These are phyloP conservation scores for Rhizopus arrhizus DNA, from an alignment of 371 early-diverging fungal genomes.

Conservation along the genomic window DNA sequence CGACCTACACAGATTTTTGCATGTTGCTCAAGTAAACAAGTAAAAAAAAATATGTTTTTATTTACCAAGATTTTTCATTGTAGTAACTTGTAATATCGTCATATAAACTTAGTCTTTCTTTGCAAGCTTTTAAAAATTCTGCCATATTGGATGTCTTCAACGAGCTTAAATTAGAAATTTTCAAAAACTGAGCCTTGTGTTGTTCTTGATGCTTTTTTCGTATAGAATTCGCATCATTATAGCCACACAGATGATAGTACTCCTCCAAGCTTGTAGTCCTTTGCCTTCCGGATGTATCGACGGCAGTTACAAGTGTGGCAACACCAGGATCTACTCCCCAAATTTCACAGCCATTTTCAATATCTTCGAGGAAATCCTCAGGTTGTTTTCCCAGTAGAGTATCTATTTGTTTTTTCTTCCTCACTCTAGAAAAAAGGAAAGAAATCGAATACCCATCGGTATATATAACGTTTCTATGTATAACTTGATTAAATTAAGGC, in stretches of 20 bases:
- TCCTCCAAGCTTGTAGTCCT: neutral
- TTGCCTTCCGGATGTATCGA: neutral
- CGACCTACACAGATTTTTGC: neutral
- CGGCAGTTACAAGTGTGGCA: neutral
- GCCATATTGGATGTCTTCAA: neutral
- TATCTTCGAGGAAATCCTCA: neutral
- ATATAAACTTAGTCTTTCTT: neutral
- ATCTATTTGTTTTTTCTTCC: neutral
- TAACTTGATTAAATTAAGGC: conserved; percentile 1
- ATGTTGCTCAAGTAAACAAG: neutral
- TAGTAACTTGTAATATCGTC: conserved; percentile 1
- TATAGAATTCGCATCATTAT: neutral
- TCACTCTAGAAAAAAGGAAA: conserved; percentile 5
- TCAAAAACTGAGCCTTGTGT: neutral
- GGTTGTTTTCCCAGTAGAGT: neutral
- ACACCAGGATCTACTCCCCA: conserved; percentile 5
- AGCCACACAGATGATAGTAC: no score
- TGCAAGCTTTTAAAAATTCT: neutral
- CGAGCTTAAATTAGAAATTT: neutral
- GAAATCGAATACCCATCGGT: conserved; percentile 2
- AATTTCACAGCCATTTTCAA: neutral
- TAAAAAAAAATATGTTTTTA: neutral
- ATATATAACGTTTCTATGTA: neutral
- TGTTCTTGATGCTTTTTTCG: conserved; percentile 1
- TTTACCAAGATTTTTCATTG: neutral